Percentiles rank a stretch among this genome's conserved stretches.
phyloP scores from a whole-genome alignment of 2,329 filamentous ascomycete genomes.

The Ascochyta clinopodiicola region DNA sequence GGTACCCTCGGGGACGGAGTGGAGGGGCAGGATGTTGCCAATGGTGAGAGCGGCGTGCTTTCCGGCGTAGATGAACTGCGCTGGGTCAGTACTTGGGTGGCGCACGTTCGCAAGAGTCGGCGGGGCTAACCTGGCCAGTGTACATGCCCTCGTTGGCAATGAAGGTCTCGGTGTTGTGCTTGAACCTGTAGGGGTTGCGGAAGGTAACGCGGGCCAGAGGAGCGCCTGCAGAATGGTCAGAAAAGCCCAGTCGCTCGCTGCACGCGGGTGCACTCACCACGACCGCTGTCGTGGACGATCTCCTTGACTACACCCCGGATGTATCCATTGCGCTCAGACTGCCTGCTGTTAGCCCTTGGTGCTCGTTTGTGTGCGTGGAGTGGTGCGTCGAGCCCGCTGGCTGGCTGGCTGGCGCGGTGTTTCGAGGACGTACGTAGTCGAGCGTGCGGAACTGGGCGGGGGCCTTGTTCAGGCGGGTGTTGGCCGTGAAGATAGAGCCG shows the following conservation, averaged over 20 bases:
- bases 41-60: constrained; percentile 98
- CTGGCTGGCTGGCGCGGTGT: neutral
- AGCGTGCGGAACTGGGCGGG: constrained; percentile 95
- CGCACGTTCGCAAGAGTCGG: constrained; percentile 10
- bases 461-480: constrained; percentile 80
- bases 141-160: constrained; percentile 99
- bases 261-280: constrained; percentile 66
- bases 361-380: neutral
- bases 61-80: constrained; percentile 93
- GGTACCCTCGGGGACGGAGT: constrained; percentile 97
- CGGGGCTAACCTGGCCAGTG: constrained; percentile 76
- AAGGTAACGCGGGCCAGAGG: constrained; percentile 96
- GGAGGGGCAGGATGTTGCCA: constrained; percentile 95
- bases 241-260: constrained; percentile 15
- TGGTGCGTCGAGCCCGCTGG: neutral
- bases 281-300: constrained; percentile 98
- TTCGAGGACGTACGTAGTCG: constrained; percentile 70
- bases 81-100: constrained; percentile 12
- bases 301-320: constrained; percentile 97
- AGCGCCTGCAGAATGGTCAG: constrained; percentile 54
- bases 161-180: constrained; percentile 98
- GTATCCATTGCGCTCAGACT: constrained; percentile 93
- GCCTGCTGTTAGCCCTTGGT: constrained; percentile 47
- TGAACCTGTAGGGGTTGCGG: constrained; percentile 98
- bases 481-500: constrained; percentile 77